Percentiles rank a stretch among this genome's conserved stretches.
Conservation (phyloP, 371 early-diverging fungal genomes). For the Gilbertella persicaria region DNA sequence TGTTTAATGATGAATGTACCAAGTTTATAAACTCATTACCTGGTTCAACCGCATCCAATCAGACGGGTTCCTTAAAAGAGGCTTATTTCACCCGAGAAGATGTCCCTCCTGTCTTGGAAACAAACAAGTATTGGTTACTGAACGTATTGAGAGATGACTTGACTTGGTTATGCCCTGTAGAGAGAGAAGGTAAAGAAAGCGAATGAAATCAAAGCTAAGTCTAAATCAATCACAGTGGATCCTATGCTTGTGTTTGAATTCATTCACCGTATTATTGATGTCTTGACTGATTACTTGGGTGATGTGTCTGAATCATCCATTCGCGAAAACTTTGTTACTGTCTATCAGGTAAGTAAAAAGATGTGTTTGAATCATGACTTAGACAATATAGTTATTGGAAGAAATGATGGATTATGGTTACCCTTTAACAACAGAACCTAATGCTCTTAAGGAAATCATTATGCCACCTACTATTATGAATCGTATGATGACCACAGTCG, state of each 20-base stretch:
- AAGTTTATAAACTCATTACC: constrained; percentile 53
- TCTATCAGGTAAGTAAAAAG: constrained; percentile 68
- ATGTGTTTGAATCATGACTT: neutral
- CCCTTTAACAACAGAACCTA: constrained; percentile 85
- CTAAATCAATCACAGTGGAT: constrained; percentile 57
- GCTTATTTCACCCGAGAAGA: constrained; percentile 59
- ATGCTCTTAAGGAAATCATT: constrained; percentile 83
- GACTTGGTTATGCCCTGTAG: constrained; percentile 73
- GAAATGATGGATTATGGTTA: constrained; percentile 93
- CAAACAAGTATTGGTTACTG: constrained; percentile 68
- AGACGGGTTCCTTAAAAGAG: constrained; percentile 33
- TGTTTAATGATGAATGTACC: constrained; percentile 64
- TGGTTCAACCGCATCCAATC: constrained; percentile 29
- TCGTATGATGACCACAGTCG: constrained; percentile 84
- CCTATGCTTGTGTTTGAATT: constrained; percentile 87
- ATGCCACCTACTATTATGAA: constrained; percentile 86
- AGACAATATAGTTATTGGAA: constrained; percentile 67
- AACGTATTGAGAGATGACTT: constrained; percentile 70
- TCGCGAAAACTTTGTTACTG: constrained; percentile 92
- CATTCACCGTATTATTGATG: constrained; percentile 80
- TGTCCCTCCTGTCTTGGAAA: constrained; percentile 66
- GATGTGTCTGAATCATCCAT: constrained; percentile 78
- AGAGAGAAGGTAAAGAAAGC: constrained; percentile 66
- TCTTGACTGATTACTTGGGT: constrained; percentile 81
- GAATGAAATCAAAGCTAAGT: neutral